phyloP scores from a whole-genome alignment of 257 asterid species.

The Solanum megistacrolobum region DNA sequence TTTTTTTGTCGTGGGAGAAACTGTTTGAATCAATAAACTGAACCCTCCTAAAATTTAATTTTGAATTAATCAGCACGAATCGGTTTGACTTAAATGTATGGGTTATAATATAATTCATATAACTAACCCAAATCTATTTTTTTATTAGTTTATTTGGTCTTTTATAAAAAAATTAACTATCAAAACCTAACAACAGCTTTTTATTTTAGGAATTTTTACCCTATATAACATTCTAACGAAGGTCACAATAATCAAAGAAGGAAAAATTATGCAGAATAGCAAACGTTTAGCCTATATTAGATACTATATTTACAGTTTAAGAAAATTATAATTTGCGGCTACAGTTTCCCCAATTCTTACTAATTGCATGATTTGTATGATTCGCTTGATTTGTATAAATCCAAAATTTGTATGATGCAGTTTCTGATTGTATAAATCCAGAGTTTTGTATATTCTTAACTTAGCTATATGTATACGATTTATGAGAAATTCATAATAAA shows the following conservation, averaged over 20 bases:
- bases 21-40: neutral
- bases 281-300: neutral
- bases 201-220: neutral
- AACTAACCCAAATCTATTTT: neutral
- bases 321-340: neutral
- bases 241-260: neutral
- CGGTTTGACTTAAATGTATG: neutral
- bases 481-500: too few relatives aligned
- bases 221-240: neutral
- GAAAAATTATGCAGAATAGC: neutral
- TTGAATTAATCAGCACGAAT: neutral
- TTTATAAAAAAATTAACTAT: neutral
- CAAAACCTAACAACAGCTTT: neutral
- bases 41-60: neutral
- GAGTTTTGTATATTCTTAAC: too few relatives aligned
- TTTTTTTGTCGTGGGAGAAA: neutral
- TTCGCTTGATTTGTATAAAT: neutral
- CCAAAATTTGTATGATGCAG: too few relatives aligned
- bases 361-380: too few relatives aligned
- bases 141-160: neutral
- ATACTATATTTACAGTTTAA: too few relatives aligned
- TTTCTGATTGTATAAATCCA: too few relatives aligned
- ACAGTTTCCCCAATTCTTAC: rapidly evolving
- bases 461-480: neutral
- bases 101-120: neutral